Conservation (phyloP, 1,284 basidiomycete genomes). For the Violaceomyces palustris region DNA sequence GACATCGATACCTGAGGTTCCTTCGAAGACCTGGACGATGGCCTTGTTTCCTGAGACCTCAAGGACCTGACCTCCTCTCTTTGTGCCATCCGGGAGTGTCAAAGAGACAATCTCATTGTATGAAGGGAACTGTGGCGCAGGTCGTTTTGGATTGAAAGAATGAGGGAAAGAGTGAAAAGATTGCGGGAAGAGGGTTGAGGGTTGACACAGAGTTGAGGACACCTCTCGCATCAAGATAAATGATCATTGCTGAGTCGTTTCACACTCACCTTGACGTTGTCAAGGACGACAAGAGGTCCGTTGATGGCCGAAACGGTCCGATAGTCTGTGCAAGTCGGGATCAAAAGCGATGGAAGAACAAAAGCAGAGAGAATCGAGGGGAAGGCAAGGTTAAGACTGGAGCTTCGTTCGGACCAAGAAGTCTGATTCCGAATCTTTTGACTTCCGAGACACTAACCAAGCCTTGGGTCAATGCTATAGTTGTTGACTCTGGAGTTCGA, state of each 20-base stretch:
- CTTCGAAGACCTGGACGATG: slow-evolving; percentile 96
- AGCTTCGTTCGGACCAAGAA: slow-evolving; percentile 41
- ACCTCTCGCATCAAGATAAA: no score
- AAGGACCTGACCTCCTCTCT: slow-evolving; percentile 92
- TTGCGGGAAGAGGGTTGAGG: slow-evolving; percentile 54
- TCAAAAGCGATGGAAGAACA: slow-evolving; percentile 12
- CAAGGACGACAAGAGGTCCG: slow-evolving; percentile 83
- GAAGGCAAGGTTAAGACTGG: background rate
- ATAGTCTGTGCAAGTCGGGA: slow-evolving; percentile 69
- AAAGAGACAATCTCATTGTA: slow-evolving; percentile 99
- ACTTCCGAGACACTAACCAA: slow-evolving; percentile 61
- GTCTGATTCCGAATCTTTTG: no score
- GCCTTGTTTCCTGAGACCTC: slow-evolving; percentile 99
- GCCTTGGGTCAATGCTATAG: slow-evolving; percentile 68
- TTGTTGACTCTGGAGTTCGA: slow-evolving; percentile 51
- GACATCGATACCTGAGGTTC: slow-evolving; percentile 95
- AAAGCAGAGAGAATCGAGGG: background rate
- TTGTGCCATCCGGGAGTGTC: slow-evolving; percentile 90
- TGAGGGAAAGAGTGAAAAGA: background rate
- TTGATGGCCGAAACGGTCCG: slow-evolving; percentile 93
- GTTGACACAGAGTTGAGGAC: background rate
- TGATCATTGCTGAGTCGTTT: background rate
- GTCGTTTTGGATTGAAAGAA: background rate
- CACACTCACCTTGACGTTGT: slow-evolving; percentile 82
- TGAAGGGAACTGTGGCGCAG: no score